Evolutionary conservation across 2,329 filamentous ascomycete genomes (phyloP).

Genomic region (Paracoccidioides brasiliensis): DNA sequence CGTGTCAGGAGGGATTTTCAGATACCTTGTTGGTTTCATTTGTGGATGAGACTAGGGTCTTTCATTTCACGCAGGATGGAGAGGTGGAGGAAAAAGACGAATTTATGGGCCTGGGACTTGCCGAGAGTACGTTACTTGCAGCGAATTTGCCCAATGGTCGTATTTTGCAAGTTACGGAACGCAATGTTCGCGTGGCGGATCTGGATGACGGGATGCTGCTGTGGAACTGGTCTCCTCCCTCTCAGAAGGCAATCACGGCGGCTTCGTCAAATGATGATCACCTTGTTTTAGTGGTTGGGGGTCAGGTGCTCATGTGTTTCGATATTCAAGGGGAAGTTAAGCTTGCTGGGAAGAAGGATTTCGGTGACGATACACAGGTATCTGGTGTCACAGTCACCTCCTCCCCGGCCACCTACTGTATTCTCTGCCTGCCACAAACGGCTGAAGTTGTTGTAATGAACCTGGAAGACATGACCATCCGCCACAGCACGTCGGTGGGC

Average conservation of each 20-base stretch:
- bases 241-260: conserved; percentile 51
- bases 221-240: conserved; percentile 33
- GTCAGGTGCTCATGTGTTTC: conserved; percentile 58
- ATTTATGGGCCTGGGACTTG: conserved; percentile 58
- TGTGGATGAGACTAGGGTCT: conserved; percentile 69
- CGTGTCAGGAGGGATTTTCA: conserved; percentile 28
- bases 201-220: conserved; percentile 33
- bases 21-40: conserved; percentile 73
- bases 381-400: conserved; percentile 69
- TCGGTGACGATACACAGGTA: conserved; percentile 59
- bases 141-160: conserved; percentile 50
- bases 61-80: conserved; percentile 59
- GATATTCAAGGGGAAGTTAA: conserved; percentile 46
- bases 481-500: conserved; percentile 51
- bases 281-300: conserved; percentile 62
- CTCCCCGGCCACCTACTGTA: conserved; percentile 50
- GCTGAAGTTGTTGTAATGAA: conserved; percentile 64
- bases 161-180: conserved; percentile 64
- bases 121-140: conserved; percentile 58
- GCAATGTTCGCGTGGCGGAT: conserved; percentile 47
- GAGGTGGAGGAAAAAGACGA: conserved; percentile 76
- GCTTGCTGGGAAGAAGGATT: conserved; percentile 45
- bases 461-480: conserved; percentile 50
- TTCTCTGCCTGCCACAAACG: conserved; percentile 81
- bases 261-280: conserved; percentile 60